Percentiles rank a stretch among this genome's conserved stretches.
These are phyloP conservation scores for Cladosporium oxysporum DNA, from an alignment of 2,329 filamentous ascomycete species.

Conservation along the genomic window DNA sequence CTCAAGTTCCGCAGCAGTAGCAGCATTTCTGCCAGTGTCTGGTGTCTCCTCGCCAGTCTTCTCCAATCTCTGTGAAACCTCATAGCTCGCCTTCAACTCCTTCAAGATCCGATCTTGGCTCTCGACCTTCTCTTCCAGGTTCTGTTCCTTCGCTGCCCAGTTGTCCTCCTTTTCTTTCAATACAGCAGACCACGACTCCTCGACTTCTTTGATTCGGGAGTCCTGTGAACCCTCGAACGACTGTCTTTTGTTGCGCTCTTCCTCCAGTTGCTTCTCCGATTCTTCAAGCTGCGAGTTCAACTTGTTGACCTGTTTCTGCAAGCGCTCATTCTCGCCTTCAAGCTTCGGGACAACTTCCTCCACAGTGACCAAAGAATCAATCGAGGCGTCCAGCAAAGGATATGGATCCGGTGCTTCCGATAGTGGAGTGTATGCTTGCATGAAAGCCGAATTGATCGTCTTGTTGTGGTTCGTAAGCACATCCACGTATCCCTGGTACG, in stretches of 20 bases:
- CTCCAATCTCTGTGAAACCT: slow-evolving; percentile 88
- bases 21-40: slow-evolving; percentile 59
- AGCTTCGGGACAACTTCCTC: slow-evolving; percentile 91
- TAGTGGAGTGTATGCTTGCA: slow-evolving; percentile 88
- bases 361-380: slow-evolving; percentile 87
- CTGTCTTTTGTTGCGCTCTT: slow-evolving; percentile 71
- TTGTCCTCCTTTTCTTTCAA: slow-evolving; percentile 93
- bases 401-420: slow-evolving; percentile 97
- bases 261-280: slow-evolving; percentile 75
- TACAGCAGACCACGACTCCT: slow-evolving; percentile 85
- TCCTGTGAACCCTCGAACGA: slow-evolving; percentile 77
- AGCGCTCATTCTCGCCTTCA: slow-evolving; percentile 80
- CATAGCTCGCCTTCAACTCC: slow-evolving; percentile 95
- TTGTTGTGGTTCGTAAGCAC: slow-evolving; percentile 95
- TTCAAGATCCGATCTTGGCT: slow-evolving; percentile 89
- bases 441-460: slow-evolving; percentile 85
- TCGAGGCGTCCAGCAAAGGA: slow-evolving; percentile 90
- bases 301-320: slow-evolving; percentile 75
- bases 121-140: slow-evolving; percentile 88
- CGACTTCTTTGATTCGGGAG: slow-evolving; percentile 80
- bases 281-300: slow-evolving; percentile 82
- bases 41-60: slow-evolving; percentile 65
- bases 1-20: slow-evolving; percentile 87
- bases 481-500: slow-evolving; percentile 97
- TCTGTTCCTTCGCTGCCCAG: slow-evolving; percentile 91